Percentiles rank a stretch among this genome's conserved stretches.
Conservation (phyloP, 768 basidiomycete species). For the Gloeostereum incarnatum region DNA sequence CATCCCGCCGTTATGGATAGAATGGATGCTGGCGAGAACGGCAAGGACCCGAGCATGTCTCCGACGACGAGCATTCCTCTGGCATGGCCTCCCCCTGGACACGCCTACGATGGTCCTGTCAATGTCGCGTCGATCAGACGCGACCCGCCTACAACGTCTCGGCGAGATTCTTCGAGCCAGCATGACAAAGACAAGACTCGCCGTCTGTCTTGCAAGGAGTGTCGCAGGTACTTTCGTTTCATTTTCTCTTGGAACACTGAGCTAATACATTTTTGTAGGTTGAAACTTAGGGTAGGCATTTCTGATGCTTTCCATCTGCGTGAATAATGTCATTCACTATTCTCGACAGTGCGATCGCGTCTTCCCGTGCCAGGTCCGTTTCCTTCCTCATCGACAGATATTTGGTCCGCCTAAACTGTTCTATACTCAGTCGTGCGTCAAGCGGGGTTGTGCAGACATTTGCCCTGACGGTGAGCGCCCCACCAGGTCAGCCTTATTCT, state of each 20-base stretch:
- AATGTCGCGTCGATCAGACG: no score
- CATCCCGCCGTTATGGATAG: no score
- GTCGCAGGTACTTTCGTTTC: slow-evolving; percentile 25
- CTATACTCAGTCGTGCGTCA: slow-evolving; percentile 42
- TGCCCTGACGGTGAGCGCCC: slow-evolving; percentile 43
- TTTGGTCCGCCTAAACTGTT: slow-evolving; percentile 11
- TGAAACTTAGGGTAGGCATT: slow-evolving; percentile 37
- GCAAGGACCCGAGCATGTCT: no score
- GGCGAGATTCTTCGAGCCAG: no score
- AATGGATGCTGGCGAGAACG: no score
- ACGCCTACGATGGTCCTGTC: no score
- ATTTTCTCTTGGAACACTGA: not conserved
- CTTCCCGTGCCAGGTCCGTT: slow-evolving; percentile 48
- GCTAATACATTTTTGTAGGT: slow-evolving; percentile 14
- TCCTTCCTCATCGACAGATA: no score
- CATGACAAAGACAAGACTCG: slow-evolving; percentile 34
- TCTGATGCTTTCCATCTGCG: slow-evolving; percentile 4
- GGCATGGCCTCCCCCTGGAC: no score
- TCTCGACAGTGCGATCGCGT: slow-evolving; percentile 47
- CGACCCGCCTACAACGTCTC: no score
- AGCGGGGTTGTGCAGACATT: slow-evolving; percentile 54
- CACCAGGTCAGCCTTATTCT: slow-evolving; percentile 5
- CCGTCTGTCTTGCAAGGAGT: slow-evolving; percentile 41
- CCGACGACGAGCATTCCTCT: no score
- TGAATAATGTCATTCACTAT: slow-evolving; percentile 1